Percentiles rank a stretch among this genome's conserved stretches.
Evolutionary conservation across 2,329 filamentous ascomycete genomes (phyloP).

Genomic region (Pestalotiopsis sp.): DNA sequence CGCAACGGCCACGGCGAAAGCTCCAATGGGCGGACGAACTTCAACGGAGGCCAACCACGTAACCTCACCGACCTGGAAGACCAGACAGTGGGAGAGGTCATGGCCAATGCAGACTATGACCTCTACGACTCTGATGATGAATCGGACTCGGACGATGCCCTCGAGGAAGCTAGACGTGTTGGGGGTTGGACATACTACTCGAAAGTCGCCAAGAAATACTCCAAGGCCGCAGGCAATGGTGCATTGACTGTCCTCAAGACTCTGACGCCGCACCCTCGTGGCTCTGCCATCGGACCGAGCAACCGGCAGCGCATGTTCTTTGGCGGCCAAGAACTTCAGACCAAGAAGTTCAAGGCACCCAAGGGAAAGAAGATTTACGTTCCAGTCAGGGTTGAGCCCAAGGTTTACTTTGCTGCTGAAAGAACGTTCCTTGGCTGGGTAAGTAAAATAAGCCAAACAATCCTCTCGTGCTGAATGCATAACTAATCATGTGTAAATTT

Average conservation of each 20-base stretch:
- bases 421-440: conserved; percentile 95
- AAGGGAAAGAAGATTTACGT: conserved; percentile 93
- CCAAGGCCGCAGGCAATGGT: conserved; percentile 44
- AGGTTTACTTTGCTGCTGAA: conserved; percentile 96
- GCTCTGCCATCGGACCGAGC: conserved; percentile 60
- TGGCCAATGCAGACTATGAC: conserved; percentile 72
- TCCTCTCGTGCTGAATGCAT: neutral
- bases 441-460: conserved; percentile 37
- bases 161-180: conserved; percentile 77
- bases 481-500: conserved; percentile 16
- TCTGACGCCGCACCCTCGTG: conserved; percentile 58
- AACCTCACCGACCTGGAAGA: conserved; percentile 72
- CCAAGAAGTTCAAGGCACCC: conserved; percentile 70
- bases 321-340: conserved; percentile 57
- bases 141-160: conserved; percentile 66
- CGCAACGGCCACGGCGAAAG: conserved; percentile 33
- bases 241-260: conserved; percentile 48
- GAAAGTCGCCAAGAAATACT: conserved; percentile 56
- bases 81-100: conserved; percentile 68
- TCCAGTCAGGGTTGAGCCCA: conserved; percentile 92
- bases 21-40: conserved; percentile 20
- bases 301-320: conserved; percentile 57
- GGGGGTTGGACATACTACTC: conserved; percentile 78
- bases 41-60: conserved; percentile 21
- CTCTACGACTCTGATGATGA: conserved; percentile 93